phyloP scores from a whole-genome alignment of 768 basidiomycete species.

The Stropharia rugosoannulata region DNA sequence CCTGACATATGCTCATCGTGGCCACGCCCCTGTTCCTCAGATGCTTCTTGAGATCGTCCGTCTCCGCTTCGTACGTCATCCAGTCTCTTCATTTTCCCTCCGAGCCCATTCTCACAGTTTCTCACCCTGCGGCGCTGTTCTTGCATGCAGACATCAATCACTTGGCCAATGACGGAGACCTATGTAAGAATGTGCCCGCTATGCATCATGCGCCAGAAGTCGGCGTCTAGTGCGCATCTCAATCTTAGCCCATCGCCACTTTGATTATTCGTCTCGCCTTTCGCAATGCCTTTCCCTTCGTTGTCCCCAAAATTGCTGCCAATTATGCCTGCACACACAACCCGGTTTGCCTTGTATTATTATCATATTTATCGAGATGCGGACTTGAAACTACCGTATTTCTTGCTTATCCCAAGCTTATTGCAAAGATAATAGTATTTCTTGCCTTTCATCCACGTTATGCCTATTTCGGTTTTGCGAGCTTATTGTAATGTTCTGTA shows the following conservation, averaged over 20 bases:
- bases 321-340: neutral
- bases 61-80: conserved; percentile 56
- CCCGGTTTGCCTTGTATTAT: conserved; percentile 1
- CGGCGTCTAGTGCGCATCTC: neutral
- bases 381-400: neutral
- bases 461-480: neutral
- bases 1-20: conserved; percentile 62
- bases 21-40: conserved; percentile 49
- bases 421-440: too few relatives aligned
- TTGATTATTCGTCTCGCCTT: neutral
- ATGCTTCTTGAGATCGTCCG: conserved; percentile 58
- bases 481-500: neutral
- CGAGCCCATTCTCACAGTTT: neutral
- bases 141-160: conserved; percentile 51
- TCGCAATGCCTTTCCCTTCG: neutral
- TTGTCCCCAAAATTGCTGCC: neutral
- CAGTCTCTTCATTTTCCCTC: neutral
- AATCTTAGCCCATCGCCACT: neutral
- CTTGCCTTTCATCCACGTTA: neutral
- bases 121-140: too few relatives aligned
- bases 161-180: conserved; percentile 74
- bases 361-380: conserved; percentile 12
- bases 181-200: conserved; percentile 62
- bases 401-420: neutral
- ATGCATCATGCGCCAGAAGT: conserved; percentile 27